These are phyloP conservation scores for Tetrahymena elliotti DNA, from an alignment of 73 alveolate genomes.

Conservation along the genomic window DNA sequence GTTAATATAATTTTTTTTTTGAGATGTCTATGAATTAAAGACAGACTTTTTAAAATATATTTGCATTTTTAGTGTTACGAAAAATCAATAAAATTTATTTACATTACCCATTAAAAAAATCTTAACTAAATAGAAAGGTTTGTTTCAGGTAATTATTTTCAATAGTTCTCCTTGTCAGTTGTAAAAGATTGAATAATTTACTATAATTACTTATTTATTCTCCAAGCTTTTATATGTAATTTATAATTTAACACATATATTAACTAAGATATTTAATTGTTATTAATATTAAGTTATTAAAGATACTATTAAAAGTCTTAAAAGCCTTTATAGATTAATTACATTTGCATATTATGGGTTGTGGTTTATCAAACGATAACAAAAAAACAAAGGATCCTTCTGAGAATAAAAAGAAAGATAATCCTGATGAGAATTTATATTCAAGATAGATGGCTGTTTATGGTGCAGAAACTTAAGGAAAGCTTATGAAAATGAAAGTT, in stretches of 20 bases:
- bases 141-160: too few species aligned
- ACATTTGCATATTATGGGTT: background rate
- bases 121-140: too few species aligned
- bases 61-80: too few species aligned
- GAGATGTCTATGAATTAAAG: too few species aligned
- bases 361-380: background rate
- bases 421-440: conserved; percentile 31
- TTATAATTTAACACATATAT: background rate
- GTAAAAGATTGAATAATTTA: background rate
- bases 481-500: conserved; percentile 19
- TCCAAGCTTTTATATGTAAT: background rate
- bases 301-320: background rate
- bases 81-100: too few species aligned
- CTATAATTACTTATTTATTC: background rate
- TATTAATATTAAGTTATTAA: background rate
- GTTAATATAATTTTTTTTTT: too few species aligned
- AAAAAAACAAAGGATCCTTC: background rate
- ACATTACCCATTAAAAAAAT: too few species aligned
- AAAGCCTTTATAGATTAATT: background rate
- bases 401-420: conserved; percentile 1
- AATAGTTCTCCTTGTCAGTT: background rate
- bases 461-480: conserved; percentile 40
- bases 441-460: conserved; percentile 45
- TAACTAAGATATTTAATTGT: background rate
- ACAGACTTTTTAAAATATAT: too few species aligned